Conservation (phyloP, 148 eudicot genomes). For the Amaranthus cruentus region DNA sequence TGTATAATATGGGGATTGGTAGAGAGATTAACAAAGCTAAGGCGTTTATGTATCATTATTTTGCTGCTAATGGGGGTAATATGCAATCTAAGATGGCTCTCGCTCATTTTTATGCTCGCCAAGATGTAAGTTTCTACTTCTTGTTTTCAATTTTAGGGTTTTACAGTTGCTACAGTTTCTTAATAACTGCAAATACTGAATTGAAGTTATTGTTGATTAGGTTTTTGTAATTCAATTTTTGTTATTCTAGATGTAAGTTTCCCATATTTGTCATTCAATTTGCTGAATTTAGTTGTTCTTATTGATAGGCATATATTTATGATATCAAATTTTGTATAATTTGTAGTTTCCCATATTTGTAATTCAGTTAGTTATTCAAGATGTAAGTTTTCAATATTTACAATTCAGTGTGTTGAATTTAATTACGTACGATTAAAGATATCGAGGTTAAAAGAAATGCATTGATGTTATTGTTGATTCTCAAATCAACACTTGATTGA, state of each 20-base stretch:
- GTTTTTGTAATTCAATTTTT: neutral
- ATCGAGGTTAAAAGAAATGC: no score
- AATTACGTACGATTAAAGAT: neutral
- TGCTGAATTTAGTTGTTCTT: neutral
- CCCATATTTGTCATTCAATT: neutral
- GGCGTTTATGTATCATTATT: conserved; percentile 69
- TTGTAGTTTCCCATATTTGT: neutral
- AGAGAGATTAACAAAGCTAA: conserved; percentile 52
- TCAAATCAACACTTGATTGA: no score
- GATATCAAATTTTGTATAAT: neutral
- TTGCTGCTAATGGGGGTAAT: conserved; percentile 70
- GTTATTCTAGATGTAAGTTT: neutral
- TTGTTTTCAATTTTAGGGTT: neutral
- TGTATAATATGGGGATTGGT: conserved; percentile 65
- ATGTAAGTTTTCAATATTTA: neutral
- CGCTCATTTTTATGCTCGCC: conserved; percentile 74
- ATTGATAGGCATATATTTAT: neutral
- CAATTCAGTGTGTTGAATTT: neutral
- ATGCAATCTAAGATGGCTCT: conserved; percentile 84
- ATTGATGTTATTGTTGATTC: no score
- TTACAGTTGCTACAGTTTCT: neutral
- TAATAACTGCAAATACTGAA: no score
- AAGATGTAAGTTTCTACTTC: conserved; percentile 46
- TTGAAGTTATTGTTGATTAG: no score
- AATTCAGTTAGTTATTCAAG: neutral